Conservation (phyloP, 345 rosid species). For the Populus davidiana region DNA sequence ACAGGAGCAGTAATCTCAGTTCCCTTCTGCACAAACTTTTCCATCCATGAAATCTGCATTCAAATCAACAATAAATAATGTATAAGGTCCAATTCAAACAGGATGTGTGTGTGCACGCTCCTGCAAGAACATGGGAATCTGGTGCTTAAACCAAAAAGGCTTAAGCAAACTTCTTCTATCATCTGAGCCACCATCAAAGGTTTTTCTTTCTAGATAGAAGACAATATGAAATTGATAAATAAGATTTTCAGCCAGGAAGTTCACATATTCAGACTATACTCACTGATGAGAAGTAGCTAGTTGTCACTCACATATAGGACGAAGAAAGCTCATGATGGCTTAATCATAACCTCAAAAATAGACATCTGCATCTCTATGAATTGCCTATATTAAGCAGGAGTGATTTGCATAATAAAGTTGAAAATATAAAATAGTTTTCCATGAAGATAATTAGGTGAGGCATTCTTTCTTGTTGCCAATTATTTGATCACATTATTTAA, state of each 20-base stretch:
- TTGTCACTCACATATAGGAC: constrained; percentile 1
- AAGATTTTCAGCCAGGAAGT: not conserved
- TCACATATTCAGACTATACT: not conserved
- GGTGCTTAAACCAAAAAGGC: not conserved
- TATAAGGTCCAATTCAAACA: not conserved
- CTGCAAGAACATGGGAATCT: not conserved
- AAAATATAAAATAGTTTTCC: not conserved
- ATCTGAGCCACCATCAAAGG: not conserved
- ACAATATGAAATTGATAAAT: not conserved
- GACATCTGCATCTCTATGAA: not conserved
- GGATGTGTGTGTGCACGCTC: constrained; percentile 8
- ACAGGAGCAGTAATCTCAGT: constrained; percentile 98
- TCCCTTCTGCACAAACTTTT: constrained; percentile 87
- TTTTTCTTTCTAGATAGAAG: not conserved
- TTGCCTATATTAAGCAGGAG: not conserved
- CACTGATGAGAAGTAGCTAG: not conserved
- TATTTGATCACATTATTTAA: not conserved
- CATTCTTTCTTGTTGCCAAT: not conserved
- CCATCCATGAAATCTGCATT: constrained; percentile 97
- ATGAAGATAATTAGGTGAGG: not conserved
- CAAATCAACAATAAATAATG: constrained; percentile 13
- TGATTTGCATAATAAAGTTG: not conserved
- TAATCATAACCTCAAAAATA: not conserved
- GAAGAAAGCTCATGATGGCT: not conserved
- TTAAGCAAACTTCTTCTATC: not conserved